Base-by-base conservation (phyloP, 192 early-diverging fungal genomes). In the Gonapodya sp. region DNA sequence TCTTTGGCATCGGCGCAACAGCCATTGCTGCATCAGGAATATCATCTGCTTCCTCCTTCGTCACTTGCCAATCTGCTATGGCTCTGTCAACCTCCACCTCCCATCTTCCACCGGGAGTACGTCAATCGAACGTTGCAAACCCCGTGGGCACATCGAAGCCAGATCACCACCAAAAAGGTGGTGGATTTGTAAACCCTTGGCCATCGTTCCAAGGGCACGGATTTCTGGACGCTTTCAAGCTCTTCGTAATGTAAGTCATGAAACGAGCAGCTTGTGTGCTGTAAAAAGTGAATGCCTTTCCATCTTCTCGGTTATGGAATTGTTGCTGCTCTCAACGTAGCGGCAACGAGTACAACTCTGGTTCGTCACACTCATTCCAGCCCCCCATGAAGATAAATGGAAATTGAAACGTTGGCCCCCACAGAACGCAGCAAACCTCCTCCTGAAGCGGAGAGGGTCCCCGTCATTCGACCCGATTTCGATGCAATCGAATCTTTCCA, bases 131-230 rank as follows among this genome's bases (percentile, higher is more conserved):
- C 46, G 8, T 24, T 64, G 46, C 46, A 64, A 24, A 64, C 24
- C 24, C 46, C 8, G 46, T 16, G 8, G 8, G 8, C 8, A 64
- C 8, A 8, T 64, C 46, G 46, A 24, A 16, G 46, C 78, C 81
- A 2, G 81, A 83, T 24, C 87, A 90, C 78, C 88, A 91, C 64
- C 78, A 84, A n/a, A 81, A 83, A 37, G 83, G 84, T 36, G 87
- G 89, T n/a, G 90, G 91, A 1, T 93, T 93, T 74, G 73, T 79
- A 0, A 93, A 93, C 84, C 93, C 93, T 0, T 93, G 93, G 93
- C 85, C 88, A 0, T 88, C 87, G 2, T 91, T 87, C 36, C 2
- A 79, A 0, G 80, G 64, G 30, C 80, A 87, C 35, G 81, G 86
- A 0, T 18, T 81, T 0, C 34, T 80, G 0, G 81, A 80, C 18